These are phyloP conservation scores for Stramenopiles sp. DNA, from an alignment of 352 stramenopile species.

Conservation along the genomic window DNA sequence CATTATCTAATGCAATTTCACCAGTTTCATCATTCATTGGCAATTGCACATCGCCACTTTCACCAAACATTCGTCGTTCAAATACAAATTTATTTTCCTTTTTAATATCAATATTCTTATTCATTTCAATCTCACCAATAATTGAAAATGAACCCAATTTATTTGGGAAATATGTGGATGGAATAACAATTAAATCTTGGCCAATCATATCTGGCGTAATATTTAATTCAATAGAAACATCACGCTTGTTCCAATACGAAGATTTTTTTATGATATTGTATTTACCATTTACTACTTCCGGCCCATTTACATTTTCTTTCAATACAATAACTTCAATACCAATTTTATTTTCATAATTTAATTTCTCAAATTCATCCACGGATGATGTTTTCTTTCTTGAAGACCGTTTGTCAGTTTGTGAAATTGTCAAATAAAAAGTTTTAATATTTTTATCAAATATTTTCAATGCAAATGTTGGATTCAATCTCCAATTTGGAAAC, in stretches of 20 bases:
- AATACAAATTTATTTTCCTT: neutral
- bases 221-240: neutral
- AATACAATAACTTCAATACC: neutral
- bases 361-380: neutral
- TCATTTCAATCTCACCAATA: neutral
- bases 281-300: neutral
- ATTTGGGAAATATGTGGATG: neutral
- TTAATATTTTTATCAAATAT: neutral
- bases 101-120: neutral
- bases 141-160: neutral
- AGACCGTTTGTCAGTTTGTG: neutral
- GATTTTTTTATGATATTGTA: neutral
- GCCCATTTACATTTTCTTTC: neutral
- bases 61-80: neutral
- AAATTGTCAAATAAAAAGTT: neutral
- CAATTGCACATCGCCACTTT: neutral
- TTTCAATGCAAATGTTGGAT: neutral
- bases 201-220: neutral
- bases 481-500: neutral
- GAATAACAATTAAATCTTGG: neutral
- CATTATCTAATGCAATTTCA: no score
- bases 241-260: neutral
- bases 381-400: neutral
- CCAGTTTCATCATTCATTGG: no score
- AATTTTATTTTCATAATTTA: neutral